phyloP scores from a whole-genome alignment of 805 yeast genomes.

The Naumovozyma castellii region DNA sequence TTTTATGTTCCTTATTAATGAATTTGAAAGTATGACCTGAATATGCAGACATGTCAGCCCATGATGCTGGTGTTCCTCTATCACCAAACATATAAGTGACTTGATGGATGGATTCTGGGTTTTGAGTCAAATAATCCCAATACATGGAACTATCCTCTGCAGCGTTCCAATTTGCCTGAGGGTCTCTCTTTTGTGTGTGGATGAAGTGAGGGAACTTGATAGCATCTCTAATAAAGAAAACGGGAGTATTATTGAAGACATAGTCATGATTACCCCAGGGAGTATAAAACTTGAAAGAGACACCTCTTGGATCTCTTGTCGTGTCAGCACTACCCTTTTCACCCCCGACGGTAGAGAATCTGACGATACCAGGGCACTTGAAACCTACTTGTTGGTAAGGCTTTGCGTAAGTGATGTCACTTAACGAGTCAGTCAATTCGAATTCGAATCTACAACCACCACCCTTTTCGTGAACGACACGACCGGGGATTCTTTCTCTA shows the following conservation, averaged over 20 bases:
- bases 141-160: slow-evolving; percentile 38
- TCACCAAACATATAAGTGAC: slow-evolving; percentile 48
- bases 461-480: slow-evolving; percentile 62
- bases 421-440: slow-evolving; percentile 48
- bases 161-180: slow-evolving; percentile 39
- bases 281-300: slow-evolving; percentile 69
- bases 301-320: slow-evolving; percentile 83
- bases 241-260: slow-evolving; percentile 80
- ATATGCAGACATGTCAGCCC: slow-evolving; percentile 51
- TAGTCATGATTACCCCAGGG: slow-evolving; percentile 79
- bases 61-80: slow-evolving; percentile 49
- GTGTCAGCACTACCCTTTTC: slow-evolving; percentile 75
- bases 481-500: slow-evolving; percentile 56
- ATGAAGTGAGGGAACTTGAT: slow-evolving; percentile 80
- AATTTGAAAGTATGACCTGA: slow-evolving; percentile 59
- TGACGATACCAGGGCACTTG: slow-evolving; percentile 34
- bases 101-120: slow-evolving; percentile 51
- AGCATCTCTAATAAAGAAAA: slow-evolving; percentile 69
- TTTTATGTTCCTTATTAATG: slow-evolving; percentile 40
- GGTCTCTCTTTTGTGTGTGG: slow-evolving; percentile 83
- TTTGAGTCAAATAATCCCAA: slow-evolving; percentile 50
- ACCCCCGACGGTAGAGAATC: slow-evolving; percentile 80
- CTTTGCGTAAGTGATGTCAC: slow-evolving; percentile 40
- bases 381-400: slow-evolving; percentile 36
- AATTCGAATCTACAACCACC: slow-evolving; percentile 54